These are phyloP conservation scores for Penicillium tannophilum DNA, from an alignment of 495 filamentous ascomycete species.

Conservation along the genomic window DNA sequence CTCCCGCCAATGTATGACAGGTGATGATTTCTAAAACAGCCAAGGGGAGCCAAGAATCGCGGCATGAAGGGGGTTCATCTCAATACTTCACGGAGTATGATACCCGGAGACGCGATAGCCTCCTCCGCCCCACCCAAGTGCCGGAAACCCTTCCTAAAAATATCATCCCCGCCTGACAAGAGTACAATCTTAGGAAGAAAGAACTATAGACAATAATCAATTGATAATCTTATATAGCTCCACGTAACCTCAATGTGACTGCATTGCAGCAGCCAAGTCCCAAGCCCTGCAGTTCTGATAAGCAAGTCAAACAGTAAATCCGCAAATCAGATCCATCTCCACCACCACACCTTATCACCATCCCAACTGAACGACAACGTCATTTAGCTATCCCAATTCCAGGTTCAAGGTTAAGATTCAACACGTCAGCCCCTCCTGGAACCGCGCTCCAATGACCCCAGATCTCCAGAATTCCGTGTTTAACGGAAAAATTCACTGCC, in stretches of 20 bases:
- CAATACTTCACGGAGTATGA: not conserved
- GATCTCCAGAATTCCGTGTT: not conserved
- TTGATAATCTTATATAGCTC: not conserved
- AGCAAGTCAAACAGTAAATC: not conserved
- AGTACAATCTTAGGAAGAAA: not conserved
- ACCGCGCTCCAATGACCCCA: not conserved
- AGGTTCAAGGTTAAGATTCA: not conserved
- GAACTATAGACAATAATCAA: not conserved
- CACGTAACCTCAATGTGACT: not conserved
- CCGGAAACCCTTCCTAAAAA: not conserved
- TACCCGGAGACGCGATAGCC: not conserved
- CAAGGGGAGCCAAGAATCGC: not conserved
- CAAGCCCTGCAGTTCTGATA: not conserved
- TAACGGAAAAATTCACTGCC: constrained; percentile 23
- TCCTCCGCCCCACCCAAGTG: constrained; percentile 3
- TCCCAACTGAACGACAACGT: not conserved
- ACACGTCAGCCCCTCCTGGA: constrained; percentile 8
- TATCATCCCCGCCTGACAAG: not conserved
- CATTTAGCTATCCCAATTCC: not conserved
- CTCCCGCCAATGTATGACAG: constrained; percentile 14
- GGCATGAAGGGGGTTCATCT: not conserved
- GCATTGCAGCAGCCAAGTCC: not conserved
- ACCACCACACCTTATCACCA: constrained; percentile 1
- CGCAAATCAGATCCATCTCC: not conserved
- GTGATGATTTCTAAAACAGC: constrained; percentile 3